Conservation (phyloP, 805 yeast genomes). For the Zygosaccharomyces lentus region DNA sequence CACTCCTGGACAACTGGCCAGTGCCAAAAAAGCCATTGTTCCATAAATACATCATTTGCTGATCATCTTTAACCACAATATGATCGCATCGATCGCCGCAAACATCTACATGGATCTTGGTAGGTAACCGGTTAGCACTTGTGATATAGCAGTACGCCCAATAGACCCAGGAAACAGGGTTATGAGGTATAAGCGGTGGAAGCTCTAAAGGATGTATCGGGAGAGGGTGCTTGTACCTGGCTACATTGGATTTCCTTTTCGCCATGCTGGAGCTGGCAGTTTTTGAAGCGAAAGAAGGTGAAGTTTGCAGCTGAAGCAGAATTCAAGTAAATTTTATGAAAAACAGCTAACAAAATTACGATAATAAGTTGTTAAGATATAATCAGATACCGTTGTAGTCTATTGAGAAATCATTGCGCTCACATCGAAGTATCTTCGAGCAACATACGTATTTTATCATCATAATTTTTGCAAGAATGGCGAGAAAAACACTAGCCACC, state of each 20-base stretch:
- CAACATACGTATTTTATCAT: constrained; percentile 36
- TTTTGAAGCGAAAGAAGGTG: background rate
- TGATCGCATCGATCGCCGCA: constrained; percentile 34
- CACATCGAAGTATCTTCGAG: constrained; percentile 52
- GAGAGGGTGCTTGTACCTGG: constrained; percentile 47
- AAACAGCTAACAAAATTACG: background rate
- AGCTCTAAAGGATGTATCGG: constrained; percentile 49
- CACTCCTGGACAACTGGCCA: constrained; percentile 83
- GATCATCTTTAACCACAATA: constrained; percentile 37
- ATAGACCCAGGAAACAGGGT: constrained; percentile 61
- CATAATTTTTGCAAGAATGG: constrained; percentile 18
- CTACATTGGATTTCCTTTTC: constrained; percentile 29
- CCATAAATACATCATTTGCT: constrained; percentile 65
- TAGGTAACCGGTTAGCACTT: constrained; percentile 17
- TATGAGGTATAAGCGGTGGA: constrained; percentile 56
- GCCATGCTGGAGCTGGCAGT: constrained; percentile 29
- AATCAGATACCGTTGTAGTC: constrained; percentile 98
- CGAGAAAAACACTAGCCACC: background rate
- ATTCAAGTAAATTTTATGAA: background rate
- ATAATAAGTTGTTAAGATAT: background rate
- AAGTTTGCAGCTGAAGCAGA: background rate
- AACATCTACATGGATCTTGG: constrained; percentile 29
- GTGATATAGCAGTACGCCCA: constrained; percentile 38
- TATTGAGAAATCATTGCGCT: constrained; percentile 71
- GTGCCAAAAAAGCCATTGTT: constrained; percentile 88